Conservation (phyloP, 1,284 basidiomycete genomes). For the Malassezia psittaci region DNA sequence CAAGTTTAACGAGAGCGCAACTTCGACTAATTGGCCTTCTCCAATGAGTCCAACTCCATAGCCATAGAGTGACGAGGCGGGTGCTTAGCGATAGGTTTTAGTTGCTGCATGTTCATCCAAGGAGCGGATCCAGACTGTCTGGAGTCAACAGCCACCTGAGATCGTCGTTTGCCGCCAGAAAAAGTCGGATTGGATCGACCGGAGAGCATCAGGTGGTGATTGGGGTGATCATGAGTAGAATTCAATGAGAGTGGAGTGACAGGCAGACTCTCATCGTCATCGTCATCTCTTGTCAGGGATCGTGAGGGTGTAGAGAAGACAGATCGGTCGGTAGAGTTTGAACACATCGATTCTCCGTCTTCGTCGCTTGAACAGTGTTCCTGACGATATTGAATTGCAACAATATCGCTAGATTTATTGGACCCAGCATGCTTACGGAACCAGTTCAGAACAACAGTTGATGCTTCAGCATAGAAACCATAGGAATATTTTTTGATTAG, state of each 20-base stretch:
- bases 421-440: constrained; percentile 52
- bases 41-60: constrained; percentile 5
- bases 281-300: constrained; percentile 41
- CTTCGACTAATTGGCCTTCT: background rate
- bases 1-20: no score
- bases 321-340: constrained; percentile 32
- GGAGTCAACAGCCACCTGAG: background rate
- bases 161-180: background rate
- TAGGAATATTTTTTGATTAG: constrained; percentile 96
- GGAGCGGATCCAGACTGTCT: background rate
- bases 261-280: constrained; percentile 45
- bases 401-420: constrained; percentile 16
- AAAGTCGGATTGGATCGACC: background rate
- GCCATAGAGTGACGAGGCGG: background rate
- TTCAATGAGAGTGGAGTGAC: constrained; percentile 44
- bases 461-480: constrained; percentile 84
- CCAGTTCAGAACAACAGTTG: constrained; percentile 79
- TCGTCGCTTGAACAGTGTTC: constrained; percentile 20
- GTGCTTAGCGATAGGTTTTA: constrained; percentile 15
- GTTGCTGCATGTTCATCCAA: background rate
- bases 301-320: constrained; percentile 41
- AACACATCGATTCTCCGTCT: constrained; percentile 35
- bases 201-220: background rate
- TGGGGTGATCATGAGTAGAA: constrained; percentile 27
- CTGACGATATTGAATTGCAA: constrained; percentile 16